These are phyloP conservation scores for Metschnikowia arizonensis DNA, from an alignment of 805 yeast species.

Conservation along the genomic window DNA sequence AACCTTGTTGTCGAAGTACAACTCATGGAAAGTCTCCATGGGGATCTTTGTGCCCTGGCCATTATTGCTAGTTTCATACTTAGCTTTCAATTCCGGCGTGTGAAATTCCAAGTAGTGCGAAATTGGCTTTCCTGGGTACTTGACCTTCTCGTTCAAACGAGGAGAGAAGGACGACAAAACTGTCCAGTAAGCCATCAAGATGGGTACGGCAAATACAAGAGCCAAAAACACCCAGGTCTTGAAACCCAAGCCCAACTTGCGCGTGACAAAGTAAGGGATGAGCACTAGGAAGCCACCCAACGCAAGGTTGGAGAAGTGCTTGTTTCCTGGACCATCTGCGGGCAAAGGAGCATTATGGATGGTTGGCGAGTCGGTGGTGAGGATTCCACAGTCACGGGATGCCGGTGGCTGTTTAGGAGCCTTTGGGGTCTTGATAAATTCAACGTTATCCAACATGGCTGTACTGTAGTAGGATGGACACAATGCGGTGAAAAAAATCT, in stretches of 20 bases:
- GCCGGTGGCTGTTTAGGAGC: conserved; percentile 36
- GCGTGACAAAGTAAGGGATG: conserved; percentile 60
- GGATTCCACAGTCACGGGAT: conserved; percentile 31
- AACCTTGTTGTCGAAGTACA: conserved; percentile 79
- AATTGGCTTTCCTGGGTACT: conserved; percentile 71
- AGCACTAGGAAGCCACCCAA: conserved; percentile 47
- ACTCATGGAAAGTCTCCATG: conserved; percentile 87
- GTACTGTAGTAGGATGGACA: background rate
- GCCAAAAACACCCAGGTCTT: conserved; percentile 62
- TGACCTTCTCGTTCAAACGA: conserved; percentile 71
- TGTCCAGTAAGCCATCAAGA: conserved; percentile 81
- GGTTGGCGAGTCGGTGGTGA: conserved; percentile 51
- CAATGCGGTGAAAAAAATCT: background rate
- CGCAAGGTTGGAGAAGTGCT: conserved; percentile 62
- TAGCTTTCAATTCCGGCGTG: conserved; percentile 59
- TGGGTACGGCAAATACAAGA: conserved; percentile 57
- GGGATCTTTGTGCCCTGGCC: conserved; percentile 77
- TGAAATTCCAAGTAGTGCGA: conserved; percentile 80
- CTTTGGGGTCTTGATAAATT: conserved; percentile 59
- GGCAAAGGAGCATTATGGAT: conserved; percentile 84
- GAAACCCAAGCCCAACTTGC: conserved; percentile 66
- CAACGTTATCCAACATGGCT: conserved; percentile 39
- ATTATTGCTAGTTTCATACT: conserved; percentile 49
- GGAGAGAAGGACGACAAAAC: conserved; percentile 73
- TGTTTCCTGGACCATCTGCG: conserved; percentile 87